These are phyloP conservation scores for Trichoderma cornu-damae DNA, from an alignment of 2,329 filamentous ascomycete genomes.

Conservation along the genomic window DNA sequence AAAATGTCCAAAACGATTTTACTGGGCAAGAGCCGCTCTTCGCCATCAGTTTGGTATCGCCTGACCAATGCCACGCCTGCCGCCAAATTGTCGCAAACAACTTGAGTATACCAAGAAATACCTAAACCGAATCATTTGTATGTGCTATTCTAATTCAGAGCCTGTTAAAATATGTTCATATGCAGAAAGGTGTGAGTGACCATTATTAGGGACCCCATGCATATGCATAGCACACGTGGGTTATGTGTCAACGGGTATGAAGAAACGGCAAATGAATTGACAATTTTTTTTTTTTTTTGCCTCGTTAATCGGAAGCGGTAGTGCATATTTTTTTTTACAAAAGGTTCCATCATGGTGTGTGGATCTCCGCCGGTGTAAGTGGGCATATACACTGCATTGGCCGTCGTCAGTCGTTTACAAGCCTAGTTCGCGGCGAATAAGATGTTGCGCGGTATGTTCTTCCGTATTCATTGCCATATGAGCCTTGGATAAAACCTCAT, in stretches of 20 bases:
- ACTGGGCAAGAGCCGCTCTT: conserved; percentile 13
- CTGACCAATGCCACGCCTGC: conserved; percentile 19
- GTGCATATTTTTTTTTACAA: conserved; percentile 23
- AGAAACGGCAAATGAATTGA: conserved; percentile 21
- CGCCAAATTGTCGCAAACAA: conserved; percentile 21
- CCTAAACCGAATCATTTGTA: conserved; percentile 20
- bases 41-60: conserved; percentile 21
- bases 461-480: conserved; percentile 61
- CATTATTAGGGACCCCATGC: conserved; percentile 22
- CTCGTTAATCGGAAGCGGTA: conserved; percentile 19
- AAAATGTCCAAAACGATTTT: background rate
- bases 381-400: conserved; percentile 17
- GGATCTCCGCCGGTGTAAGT: conserved; percentile 22
- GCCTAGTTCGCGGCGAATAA: too few species aligned
- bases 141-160: background rate
- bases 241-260: conserved; percentile 18
- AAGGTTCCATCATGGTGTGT: conserved; percentile 22
- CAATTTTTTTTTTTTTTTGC: conserved; percentile 16
- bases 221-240: conserved; percentile 24
- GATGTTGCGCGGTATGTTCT: background rate
- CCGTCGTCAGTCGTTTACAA: background rate
- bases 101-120: conserved; percentile 21
- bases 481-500: conserved; percentile 80
- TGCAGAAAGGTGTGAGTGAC: conserved; percentile 22
- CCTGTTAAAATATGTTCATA: conserved; percentile 17